Conservation (phyloP, 306 rosid species). For the Canavalia gladiata region DNA sequence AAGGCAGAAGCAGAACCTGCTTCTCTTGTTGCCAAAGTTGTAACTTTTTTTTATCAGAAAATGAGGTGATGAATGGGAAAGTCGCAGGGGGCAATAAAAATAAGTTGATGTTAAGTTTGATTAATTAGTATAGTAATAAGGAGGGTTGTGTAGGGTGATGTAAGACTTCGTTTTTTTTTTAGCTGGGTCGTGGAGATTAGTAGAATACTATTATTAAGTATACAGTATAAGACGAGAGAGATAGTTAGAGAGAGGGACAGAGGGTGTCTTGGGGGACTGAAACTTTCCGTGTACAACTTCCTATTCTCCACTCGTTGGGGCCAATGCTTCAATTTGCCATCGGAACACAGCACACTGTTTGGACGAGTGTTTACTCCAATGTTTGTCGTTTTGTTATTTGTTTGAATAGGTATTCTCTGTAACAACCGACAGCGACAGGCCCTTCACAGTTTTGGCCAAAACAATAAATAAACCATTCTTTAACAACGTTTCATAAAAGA, state of each 20-base stretch:
- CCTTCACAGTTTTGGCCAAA: neutral
- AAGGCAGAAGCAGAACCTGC: conserved; percentile 5
- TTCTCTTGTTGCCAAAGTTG: conserved; percentile 36
- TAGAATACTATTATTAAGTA: too few relatives aligned
- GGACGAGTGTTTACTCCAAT: conserved; percentile 30
- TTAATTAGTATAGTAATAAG: conserved; percentile 37
- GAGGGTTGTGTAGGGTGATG: neutral
- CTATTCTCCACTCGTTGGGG: conserved; percentile 44
- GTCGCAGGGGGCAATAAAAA: conserved; percentile 44
- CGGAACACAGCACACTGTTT: conserved; percentile 25
- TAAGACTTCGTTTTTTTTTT: conserved; percentile 2
- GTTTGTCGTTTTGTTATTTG: conserved; percentile 64
- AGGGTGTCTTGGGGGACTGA: neutral
- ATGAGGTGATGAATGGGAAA: conserved; percentile 48
- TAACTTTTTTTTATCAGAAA: conserved; percentile 55
- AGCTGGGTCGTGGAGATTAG: conserved; percentile 28
- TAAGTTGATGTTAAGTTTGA: conserved; percentile 26
- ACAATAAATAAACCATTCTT: conserved; percentile 1
- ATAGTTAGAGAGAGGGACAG: neutral
- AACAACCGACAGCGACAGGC: conserved; percentile 42
- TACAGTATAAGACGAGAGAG: neutral
- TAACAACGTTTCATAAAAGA: neutral
- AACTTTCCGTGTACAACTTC: conserved; percentile 58
- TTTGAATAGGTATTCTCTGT: conserved; percentile 41
- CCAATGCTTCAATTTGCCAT: conserved; percentile 29